Evolutionary conservation across 805 yeast genomes (phyloP).

Genomic region (Lachancea lanzarotensis): DNA sequence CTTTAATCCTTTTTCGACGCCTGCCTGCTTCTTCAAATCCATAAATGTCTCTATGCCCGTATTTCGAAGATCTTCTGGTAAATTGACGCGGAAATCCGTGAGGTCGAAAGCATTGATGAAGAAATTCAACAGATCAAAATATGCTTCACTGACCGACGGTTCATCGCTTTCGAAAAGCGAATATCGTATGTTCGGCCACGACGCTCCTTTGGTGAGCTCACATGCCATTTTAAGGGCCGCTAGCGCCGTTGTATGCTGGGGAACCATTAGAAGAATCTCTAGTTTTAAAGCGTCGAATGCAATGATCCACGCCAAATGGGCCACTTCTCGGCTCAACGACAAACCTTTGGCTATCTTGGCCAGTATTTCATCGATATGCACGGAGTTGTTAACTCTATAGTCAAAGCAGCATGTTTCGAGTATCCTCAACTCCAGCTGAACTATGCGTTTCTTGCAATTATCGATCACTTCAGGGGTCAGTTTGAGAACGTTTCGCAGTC

Average conservation of each 20-base stretch:
- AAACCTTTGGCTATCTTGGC: conserved; percentile 53
- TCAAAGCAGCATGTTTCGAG: conserved; percentile 77
- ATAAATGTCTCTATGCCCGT: conserved; percentile 33
- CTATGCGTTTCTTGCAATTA: conserved; percentile 47
- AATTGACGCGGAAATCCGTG: conserved; percentile 41
- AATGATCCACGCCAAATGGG: conserved; percentile 64
- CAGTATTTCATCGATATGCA: conserved; percentile 56
- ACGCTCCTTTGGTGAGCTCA: conserved; percentile 35
- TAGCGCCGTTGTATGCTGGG: conserved; percentile 70
- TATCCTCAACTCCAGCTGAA: conserved; percentile 61
- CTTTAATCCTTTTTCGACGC: conserved; percentile 30
- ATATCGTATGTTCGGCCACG: conserved; percentile 18
- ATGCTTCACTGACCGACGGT: conserved; percentile 39
- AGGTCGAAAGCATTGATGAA: conserved; percentile 52
- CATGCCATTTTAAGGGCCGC: conserved; percentile 58
- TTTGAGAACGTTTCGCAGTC: conserved; percentile 25
- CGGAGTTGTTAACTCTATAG: conserved; percentile 49
- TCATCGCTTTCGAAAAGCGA: conserved; percentile 30
- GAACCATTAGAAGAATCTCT: conserved; percentile 58
- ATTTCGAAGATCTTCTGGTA: conserved; percentile 24
- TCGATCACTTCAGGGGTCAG: conserved; percentile 38
- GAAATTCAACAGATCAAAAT: conserved; percentile 52
- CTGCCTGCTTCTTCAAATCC: conserved; percentile 41
- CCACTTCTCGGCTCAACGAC: conserved; percentile 39
- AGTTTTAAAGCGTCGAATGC: conserved; percentile 68